phyloP scores from a whole-genome alignment of 2,329 filamentous ascomycete species.

The Fusarium robinianum region DNA sequence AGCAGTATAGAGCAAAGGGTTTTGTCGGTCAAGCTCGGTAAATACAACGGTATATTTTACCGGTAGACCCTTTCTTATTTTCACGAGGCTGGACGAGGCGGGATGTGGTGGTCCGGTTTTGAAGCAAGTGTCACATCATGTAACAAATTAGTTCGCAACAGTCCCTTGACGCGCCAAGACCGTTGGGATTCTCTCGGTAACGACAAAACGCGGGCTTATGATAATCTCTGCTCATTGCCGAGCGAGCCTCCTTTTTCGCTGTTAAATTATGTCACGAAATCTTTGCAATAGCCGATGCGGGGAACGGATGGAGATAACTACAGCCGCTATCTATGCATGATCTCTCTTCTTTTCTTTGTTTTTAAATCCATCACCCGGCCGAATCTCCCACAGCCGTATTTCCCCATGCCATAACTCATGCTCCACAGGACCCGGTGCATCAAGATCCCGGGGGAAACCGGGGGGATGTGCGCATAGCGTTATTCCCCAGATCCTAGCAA shows the following conservation, averaged over 20 bases:
- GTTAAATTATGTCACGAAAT: background rate
- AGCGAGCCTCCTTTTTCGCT: background rate
- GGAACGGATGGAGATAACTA: too few species aligned
- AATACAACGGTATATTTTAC: too few species aligned
- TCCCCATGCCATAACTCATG: too few species aligned
- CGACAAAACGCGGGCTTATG: too few species aligned
- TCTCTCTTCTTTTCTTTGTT: too few species aligned
- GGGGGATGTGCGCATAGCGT: background rate
- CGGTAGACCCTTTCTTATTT: background rate
- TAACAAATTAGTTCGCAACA: background rate
- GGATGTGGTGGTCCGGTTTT: background rate
- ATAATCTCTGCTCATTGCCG: too few species aligned
- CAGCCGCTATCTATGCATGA: too few species aligned
- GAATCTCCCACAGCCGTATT: too few species aligned
- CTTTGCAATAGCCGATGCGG: background rate
- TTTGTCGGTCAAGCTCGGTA: too few species aligned
- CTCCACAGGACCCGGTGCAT: background rate
- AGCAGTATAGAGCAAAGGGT: too few species aligned
- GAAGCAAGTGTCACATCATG: slow-evolving; percentile 1
- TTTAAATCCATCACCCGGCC: too few species aligned
- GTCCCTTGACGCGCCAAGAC: background rate
- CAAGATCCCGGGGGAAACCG: slow-evolving; percentile 2
- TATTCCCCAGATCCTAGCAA: background rate
- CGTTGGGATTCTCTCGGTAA: background rate
- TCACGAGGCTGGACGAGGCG: background rate